Evolutionary conservation across 2,329 filamentous ascomycete species (phyloP).

Genomic region (Arthroderma sp.): DNA sequence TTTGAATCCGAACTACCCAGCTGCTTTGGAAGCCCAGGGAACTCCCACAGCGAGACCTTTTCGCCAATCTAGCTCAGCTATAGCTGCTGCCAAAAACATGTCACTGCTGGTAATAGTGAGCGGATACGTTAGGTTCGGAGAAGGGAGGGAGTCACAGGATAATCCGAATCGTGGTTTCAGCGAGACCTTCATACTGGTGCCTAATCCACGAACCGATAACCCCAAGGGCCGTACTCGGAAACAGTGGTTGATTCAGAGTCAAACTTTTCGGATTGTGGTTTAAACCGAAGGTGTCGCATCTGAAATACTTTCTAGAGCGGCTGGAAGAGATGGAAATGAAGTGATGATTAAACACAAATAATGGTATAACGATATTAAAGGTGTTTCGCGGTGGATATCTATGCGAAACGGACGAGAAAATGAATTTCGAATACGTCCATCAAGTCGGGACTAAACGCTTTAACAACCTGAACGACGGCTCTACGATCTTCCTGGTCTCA

Average conservation of each 20-base stretch:
- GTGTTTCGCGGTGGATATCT: too few species aligned
- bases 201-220: slow-evolving; percentile 43
- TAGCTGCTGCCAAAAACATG: slow-evolving; percentile 44
- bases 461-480: too few species aligned
- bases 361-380: too few species aligned
- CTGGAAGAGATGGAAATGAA: too few species aligned
- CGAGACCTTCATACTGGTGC: slow-evolving; percentile 69
- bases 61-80: background rate
- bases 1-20: slow-evolving; percentile 56
- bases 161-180: slow-evolving; percentile 57
- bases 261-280: slow-evolving; percentile 51
- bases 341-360: too few species aligned
- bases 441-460: too few species aligned
- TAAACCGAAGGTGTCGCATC: slow-evolving; percentile 13
- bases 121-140: slow-evolving; percentile 57
- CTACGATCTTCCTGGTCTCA: slow-evolving; percentile 34
- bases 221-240: slow-evolving; percentile 42
- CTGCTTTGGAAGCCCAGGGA: slow-evolving; percentile 25
- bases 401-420: too few species aligned
- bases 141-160: slow-evolving; percentile 37
- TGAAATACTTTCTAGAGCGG: too few species aligned
- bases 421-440: too few species aligned
- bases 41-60: slow-evolving; percentile 27
- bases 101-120: slow-evolving; percentile 60
- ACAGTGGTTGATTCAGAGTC: slow-evolving; percentile 55